Evolutionary conservation across 768 basidiomycete species (phyloP).

Genomic region (Cantharellus anzutake): DNA sequence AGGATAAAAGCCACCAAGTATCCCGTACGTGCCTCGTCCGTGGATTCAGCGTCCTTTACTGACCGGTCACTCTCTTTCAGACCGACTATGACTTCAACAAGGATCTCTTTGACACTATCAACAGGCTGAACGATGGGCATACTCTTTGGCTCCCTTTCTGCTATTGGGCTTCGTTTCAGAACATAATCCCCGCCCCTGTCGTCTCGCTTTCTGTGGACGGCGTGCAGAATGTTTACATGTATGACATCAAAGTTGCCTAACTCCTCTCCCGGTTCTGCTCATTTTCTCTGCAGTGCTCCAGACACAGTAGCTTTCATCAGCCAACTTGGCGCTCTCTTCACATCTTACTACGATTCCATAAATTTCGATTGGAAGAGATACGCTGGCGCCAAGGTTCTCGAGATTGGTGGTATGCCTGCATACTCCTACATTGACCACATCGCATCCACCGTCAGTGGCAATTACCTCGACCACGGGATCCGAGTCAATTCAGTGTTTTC

Average conservation of each 20-base stretch:
- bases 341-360: conserved; percentile 27
- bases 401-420: conserved; percentile 33
- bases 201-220: conserved; percentile 32
- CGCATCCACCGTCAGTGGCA: conserved; percentile 39
- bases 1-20: conserved; percentile 31
- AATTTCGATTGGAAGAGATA: conserved; percentile 40
- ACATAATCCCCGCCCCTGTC: conserved; percentile 36
- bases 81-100: conserved; percentile 49
- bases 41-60: background rate
- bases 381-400: conserved; percentile 36
- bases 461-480: conserved; percentile 43
- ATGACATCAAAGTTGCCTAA: too few relatives aligned
- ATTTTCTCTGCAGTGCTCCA: conserved; percentile 23
- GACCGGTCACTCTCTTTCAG: conserved; percentile 17
- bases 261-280: too few relatives aligned
- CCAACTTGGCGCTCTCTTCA: conserved; percentile 28
- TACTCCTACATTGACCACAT: conserved; percentile 37
- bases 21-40: conserved; percentile 16
- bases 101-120: conserved; percentile 35
- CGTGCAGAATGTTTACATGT: conserved; percentile 26
- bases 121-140: conserved; percentile 43
- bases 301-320: conserved; percentile 33
- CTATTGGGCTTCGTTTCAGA: conserved; percentile 31
- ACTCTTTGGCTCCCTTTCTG: conserved; percentile 43
- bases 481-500: conserved; percentile 42